These are phyloP conservation scores for Schizopora paradoxa DNA, from an alignment of 1,284 basidiomycete species.

Conservation along the genomic window DNA sequence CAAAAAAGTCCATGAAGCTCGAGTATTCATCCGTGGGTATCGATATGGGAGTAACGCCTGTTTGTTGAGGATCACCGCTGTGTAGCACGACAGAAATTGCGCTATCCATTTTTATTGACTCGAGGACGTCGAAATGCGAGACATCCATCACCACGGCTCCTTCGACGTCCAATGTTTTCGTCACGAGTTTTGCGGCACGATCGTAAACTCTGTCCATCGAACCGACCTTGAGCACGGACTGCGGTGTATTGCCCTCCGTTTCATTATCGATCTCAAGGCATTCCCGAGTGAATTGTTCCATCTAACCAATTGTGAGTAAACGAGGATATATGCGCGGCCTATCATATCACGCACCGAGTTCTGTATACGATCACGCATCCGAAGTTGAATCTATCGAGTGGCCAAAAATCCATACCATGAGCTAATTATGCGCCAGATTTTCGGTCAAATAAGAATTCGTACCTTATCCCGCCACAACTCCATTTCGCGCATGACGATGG, in stretches of 20 bases:
- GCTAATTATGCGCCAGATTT: slow-evolving; percentile 15
- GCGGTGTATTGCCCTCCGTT: slow-evolving; percentile 28
- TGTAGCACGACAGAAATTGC: slow-evolving; percentile 59
- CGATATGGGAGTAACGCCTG: slow-evolving; percentile 41
- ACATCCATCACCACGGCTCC: slow-evolving; percentile 91
- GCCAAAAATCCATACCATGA: slow-evolving; percentile 6
- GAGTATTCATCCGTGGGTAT: slow-evolving; percentile 68
- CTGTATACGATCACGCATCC: slow-evolving; percentile 88
- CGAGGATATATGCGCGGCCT: neutral
- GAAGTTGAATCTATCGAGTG: slow-evolving; percentile 68
- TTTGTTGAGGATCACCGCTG: slow-evolving; percentile 38
- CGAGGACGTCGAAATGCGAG: slow-evolving; percentile 84
- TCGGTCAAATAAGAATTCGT: too few species aligned
- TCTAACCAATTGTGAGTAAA: slow-evolving; percentile 35
- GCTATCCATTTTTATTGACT: slow-evolving; percentile 64
- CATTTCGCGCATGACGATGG: slow-evolving; percentile 93
- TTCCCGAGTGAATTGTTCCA: slow-evolving; percentile 94
- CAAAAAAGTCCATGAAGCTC: slow-evolving; percentile 70
- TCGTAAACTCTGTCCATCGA: slow-evolving; percentile 88
- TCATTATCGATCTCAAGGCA: slow-evolving; percentile 87
- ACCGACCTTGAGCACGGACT: slow-evolving; percentile 27
- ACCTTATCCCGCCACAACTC: slow-evolving; percentile 93
- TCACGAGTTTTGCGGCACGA: slow-evolving; percentile 82
- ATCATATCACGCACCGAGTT: slow-evolving; percentile 52
- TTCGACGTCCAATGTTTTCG: slow-evolving; percentile 86